Evolutionary conservation across 1,284 basidiomycete genomes (phyloP), one percentile per base, ranked within the genome.

Genomic region (Naganishia cerealis): DNA sequence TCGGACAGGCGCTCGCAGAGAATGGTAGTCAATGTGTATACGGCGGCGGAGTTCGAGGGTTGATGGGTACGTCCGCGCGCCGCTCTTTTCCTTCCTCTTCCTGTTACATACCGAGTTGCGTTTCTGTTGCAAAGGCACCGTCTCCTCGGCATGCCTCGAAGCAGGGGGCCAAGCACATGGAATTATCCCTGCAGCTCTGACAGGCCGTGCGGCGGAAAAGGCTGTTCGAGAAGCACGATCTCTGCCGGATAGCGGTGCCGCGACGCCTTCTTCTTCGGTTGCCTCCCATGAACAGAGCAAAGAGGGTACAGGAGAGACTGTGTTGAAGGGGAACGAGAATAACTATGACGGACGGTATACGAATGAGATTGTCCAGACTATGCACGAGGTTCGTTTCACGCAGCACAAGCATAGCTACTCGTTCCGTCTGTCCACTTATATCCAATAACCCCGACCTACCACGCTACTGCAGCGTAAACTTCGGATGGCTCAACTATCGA

Each of bases 21-120:
- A 80, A 85, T n/a, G 81, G 84, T 5, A 83, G 87, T 15, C 85
- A 87, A 3, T 83, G 96, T 33, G 85, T 96, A 1, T 96, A 96
- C 77, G 93, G 93, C 5, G 94, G 93, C 18, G 93, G 92, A 0
- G 84, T 85, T 13, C 83, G 84, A 39, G 93, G 93, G 0, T 84
- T 94, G 72, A 96, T 96, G 93, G 93, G 80, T 81, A 65, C 40
- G 75, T 69, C 10, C 3, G 12, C 36, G 10, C 26, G 36, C 40
- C 65, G 13, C 15, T 1, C 10, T 8, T 38, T 33, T 16, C 24
- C 36, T 24, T 21, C 21, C 40, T 21, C 56, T 46, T 40, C 24
- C 12, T 18, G 33, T 4, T 38, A 8, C 42, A 1, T 13, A 1
- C 26, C 50, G 21, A 21, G 8, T 13, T 33, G 53, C 26, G 36